A percentile compares a stretch with the other conserved stretches of the same genome.
Evolutionary conservation across 2,329 filamentous ascomycete genomes (phyloP).

Genomic region (Arthrobotrys conoides): DNA sequence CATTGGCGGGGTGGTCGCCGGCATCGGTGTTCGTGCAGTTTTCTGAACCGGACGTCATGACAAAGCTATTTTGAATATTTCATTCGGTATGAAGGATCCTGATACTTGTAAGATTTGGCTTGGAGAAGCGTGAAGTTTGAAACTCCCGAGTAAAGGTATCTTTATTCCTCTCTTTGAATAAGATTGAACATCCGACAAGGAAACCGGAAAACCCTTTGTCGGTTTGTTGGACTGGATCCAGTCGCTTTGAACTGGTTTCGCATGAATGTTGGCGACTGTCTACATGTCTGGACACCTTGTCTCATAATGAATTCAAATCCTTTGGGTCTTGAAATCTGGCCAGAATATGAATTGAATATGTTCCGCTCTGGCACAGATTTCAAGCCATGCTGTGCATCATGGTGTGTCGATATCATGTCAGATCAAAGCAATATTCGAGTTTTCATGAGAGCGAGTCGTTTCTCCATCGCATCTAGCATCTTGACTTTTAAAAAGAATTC

Average conservation of each 20-base stretch:
- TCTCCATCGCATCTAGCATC: not conserved
- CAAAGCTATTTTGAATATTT: not conserved
- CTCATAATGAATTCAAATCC: slow-evolving; percentile 6
- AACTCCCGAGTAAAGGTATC: slow-evolving; percentile 9
- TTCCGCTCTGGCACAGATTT: not conserved
- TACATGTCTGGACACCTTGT: slow-evolving; percentile 21
- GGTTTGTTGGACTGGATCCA: slow-evolving; percentile 21
- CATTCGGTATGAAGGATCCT: not conserved
- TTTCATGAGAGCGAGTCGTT: not conserved
- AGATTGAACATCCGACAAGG: slow-evolving; percentile 7
- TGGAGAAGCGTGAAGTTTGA: slow-evolving; percentile 16
- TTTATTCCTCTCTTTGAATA: not conserved
- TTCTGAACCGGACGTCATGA: slow-evolving; percentile 23
- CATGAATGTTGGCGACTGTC: slow-evolving; percentile 26
- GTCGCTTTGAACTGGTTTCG: slow-evolving; percentile 8
- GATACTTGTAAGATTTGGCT: slow-evolving; percentile 12
- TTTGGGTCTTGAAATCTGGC: slow-evolving; percentile 20
- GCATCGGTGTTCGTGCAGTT: slow-evolving; percentile 56
- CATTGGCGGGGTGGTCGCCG: slow-evolving; percentile 57
- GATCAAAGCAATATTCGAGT: not conserved
- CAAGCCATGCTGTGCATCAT: not conserved
- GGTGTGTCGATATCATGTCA: not conserved
- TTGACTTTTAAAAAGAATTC: not conserved
- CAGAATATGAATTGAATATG: not conserved
- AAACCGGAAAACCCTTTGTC: slow-evolving; percentile 16